These are phyloP conservation scores for Magnusiomyces clavatus DNA, from an alignment of 1,139 yeast genomes.

Conservation along the genomic window DNA sequence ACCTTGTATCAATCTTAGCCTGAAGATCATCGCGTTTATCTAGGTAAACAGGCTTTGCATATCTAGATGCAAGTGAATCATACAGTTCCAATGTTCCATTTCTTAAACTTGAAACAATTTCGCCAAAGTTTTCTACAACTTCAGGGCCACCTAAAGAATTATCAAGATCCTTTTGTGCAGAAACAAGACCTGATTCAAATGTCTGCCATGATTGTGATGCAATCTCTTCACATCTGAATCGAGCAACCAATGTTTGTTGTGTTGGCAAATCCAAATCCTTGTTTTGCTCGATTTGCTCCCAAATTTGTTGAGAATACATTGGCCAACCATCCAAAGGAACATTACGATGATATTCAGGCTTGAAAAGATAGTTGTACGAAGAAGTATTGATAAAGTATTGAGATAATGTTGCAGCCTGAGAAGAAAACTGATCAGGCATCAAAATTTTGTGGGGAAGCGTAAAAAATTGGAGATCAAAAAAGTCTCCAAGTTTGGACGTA, in stretches of 20 bases:
- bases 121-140: slow-evolving; percentile 27
- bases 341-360: slow-evolving; percentile 67
- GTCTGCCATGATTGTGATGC: slow-evolving; percentile 43
- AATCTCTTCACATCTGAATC: slow-evolving; percentile 91
- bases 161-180: slow-evolving; percentile 16
- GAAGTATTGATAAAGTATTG: slow-evolving; percentile 39
- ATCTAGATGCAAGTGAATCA: slow-evolving; percentile 67
- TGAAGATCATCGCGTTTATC: slow-evolving; percentile 48
- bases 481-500: slow-evolving; percentile 55
- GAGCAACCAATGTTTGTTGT: slow-evolving; percentile 89
- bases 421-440: slow-evolving; percentile 64
- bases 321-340: slow-evolving; percentile 97
- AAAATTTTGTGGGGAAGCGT: slow-evolving; percentile 81
- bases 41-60: slow-evolving; percentile 54
- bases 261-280: slow-evolving; percentile 95
- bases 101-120: slow-evolving; percentile 22
- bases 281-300: slow-evolving; percentile 90
- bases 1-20: slow-evolving; percentile 27
- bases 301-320: slow-evolving; percentile 78
- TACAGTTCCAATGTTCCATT: slow-evolving; percentile 42
- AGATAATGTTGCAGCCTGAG: slow-evolving; percentile 58
- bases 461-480: slow-evolving; percentile 76
- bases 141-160: slow-evolving; percentile 19
- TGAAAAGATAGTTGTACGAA: slow-evolving; percentile 41
- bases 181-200: slow-evolving; percentile 37